Evolutionary conservation across 371 early-diverging fungal species (phyloP), one percentile per base, ranked within the genome.

Genomic region (Mucor indicus): DNA sequence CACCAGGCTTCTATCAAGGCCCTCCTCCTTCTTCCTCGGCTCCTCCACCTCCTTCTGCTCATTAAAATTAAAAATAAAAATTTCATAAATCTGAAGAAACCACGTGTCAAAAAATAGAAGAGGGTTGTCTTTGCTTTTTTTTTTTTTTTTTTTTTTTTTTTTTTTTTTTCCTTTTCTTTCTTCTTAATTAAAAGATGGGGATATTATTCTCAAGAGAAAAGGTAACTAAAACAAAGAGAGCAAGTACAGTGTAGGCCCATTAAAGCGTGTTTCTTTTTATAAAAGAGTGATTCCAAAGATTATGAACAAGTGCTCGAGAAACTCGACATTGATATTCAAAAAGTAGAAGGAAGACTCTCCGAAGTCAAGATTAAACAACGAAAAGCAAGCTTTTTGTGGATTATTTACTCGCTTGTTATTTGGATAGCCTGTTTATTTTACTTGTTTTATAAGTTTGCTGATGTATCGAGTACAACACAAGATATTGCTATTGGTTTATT

Each of bases 251-350:
- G 30, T 29, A 29, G 30, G 12, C 4, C 35, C 5, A 13, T 33
- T 33, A 33, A 15, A 33, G n/a, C 12, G 22, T 15, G 42, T 19
- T 40, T 4, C n/a, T 20, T 16, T 21, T 5, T 19, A 44, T 66
- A 64, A 60, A 32, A 9, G 67, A 73, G 35, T 13, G 11, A 4
- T 42, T 64, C 73, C 2, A 63, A 64, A 32, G 87, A 90, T 62
- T 93, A 81, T 60, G 92, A 92, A 70, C 77, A 86, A 57, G 79
- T 91, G 22, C 77, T 94, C 5, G 83, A 86, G 4, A 81, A 80
- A 31, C 75, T 94, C 9, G 92, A 92, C 64, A 75, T 67, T 32
- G 77, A 85, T 21, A 89, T 94, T 44, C 72, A 80, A 53, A 81
- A 73, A 41, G 81, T 89, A 2, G 89, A 92, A 59, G 47, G 79